Evolutionary conservation across 1,284 basidiomycete species (phyloP).

Genomic region (Phellopilus nigrolimitatus): DNA sequence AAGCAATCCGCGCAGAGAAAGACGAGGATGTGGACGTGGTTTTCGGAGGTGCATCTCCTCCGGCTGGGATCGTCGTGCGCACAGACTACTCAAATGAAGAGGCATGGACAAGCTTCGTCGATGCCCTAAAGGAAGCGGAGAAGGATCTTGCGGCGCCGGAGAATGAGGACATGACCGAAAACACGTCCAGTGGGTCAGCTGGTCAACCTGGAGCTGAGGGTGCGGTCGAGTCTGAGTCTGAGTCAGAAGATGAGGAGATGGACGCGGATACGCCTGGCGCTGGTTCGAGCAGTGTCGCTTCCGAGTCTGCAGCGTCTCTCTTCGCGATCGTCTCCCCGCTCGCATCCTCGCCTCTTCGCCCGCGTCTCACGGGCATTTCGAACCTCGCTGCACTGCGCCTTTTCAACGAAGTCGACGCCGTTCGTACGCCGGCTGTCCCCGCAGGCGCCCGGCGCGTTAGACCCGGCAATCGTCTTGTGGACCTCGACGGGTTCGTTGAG

Average conservation of each 20-base stretch:
- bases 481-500: constrained; percentile 63
- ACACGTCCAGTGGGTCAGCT: constrained; percentile 24
- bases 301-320: constrained; percentile 27
- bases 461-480: constrained; percentile 54
- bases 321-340: constrained; percentile 50
- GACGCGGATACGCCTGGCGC: constrained; percentile 30
- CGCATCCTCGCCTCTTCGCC: constrained; percentile 34
- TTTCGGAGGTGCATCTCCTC: background rate
- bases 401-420: constrained; percentile 62
- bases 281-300: constrained; percentile 24
- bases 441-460: constrained; percentile 38
- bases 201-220: constrained; percentile 20
- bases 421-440: constrained; percentile 44
- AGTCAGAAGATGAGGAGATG: constrained; percentile 25
- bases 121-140: constrained; percentile 47
- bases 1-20: constrained; percentile 4
- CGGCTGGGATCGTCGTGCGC: constrained; percentile 53
- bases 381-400: constrained; percentile 64
- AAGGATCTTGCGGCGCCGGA: constrained; percentile 36
- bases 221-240: constrained; percentile 21
- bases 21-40: constrained; percentile 7
- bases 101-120: constrained; percentile 55
- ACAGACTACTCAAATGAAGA: constrained; percentile 63
- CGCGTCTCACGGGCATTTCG: constrained; percentile 45
- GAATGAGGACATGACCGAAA: constrained; percentile 25